A percentile compares a stretch with the other conserved stretches of the same genome.
These are phyloP conservation scores for Ustilago tritici DNA, from an alignment of 1,284 basidiomycete genomes.

Conservation along the genomic window DNA sequence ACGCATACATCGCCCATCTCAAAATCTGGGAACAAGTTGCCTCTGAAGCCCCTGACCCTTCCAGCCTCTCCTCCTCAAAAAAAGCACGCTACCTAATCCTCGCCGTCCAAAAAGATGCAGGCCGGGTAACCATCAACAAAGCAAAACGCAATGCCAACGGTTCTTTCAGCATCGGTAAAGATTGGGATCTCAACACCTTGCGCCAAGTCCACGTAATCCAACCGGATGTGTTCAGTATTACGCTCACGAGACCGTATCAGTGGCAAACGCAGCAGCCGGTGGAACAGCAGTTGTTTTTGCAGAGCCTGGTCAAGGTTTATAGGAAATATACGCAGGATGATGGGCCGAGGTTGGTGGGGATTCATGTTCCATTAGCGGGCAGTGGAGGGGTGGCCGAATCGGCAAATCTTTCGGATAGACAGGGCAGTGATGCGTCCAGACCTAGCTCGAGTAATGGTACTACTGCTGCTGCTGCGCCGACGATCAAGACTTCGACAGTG, in stretches of 20 bases:
- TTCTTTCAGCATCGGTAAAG: slow-evolving; percentile 96
- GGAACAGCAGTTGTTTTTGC: slow-evolving; percentile 62
- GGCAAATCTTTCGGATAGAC: slow-evolving; percentile 30
- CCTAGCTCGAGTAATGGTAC: slow-evolving; percentile 26
- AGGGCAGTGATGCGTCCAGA: slow-evolving; percentile 24
- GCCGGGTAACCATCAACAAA: slow-evolving; percentile 76
- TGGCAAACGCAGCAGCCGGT: slow-evolving; percentile 64
- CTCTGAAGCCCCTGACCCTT: slow-evolving; percentile 22
- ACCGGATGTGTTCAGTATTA: slow-evolving; percentile 61
- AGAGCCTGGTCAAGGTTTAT: slow-evolving; percentile 59
- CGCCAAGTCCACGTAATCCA: slow-evolving; percentile 79
- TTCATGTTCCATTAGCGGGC: slow-evolving; percentile 37
- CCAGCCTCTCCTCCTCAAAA: slow-evolving; percentile 13
- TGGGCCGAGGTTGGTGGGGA: slow-evolving; percentile 48
- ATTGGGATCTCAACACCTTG: slow-evolving; percentile 88
- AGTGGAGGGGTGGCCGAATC: slow-evolving; percentile 25
- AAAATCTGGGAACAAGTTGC: slow-evolving; percentile 65
- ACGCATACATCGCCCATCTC: slow-evolving; percentile 66
- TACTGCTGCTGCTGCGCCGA: slow-evolving; percentile 8
- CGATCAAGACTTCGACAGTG: slow-evolving; percentile 12
- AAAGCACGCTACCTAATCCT: slow-evolving; percentile 68
- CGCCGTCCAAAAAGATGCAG: slow-evolving; percentile 57
- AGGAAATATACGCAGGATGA: slow-evolving; percentile 59
- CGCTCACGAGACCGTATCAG: slow-evolving; percentile 59
- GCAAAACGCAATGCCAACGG: slow-evolving; percentile 95